Base-by-base conservation (phyloP, 139 green algal genomes). In the Ettlia oleoabundans region DNA sequence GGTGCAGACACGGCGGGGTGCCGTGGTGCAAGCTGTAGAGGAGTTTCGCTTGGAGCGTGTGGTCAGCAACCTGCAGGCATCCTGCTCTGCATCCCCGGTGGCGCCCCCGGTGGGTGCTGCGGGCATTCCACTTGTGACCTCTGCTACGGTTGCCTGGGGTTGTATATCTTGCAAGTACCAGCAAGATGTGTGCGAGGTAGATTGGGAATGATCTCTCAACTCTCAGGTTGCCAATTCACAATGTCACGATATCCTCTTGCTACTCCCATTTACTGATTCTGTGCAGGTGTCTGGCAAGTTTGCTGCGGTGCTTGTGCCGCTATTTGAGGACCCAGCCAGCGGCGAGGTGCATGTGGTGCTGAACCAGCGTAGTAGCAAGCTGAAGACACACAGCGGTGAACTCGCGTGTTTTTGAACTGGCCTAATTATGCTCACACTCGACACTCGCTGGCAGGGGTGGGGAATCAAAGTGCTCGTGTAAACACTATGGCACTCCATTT, bases 341-440 rank as follows among this genome's bases (percentile, higher is more conserved):
- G 82, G 87, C 4, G 55, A 83, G 18, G 74, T 90, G 52, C 81
- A 81, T 5, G 90, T 95, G 9, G 80, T 93, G 62, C 87, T 95
- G 2, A 95, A 92, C 19, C 86, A 88, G 68, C 86, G 90, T 42
- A 83, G 80, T 4, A 43, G 71, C 42, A 80, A 85, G 33, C 82
- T 94, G 18, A 88, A 72, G 4, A 87, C 77, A 4, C 85, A 89
- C 61, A 64, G 76, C 75, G 79, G 84, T 80, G 58, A 71, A 10
- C 13, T 58, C 47, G 47, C n/a, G n/a, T n/a, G n/a, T n/a, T n/a
- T n/a, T n/a, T n/a, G n/a, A n/a, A n/a, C n/a, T n/a, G n/a, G n/a
- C n/a, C n/a, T n/a, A n/a, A n/a, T n/a, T n/a, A n/a, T n/a, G n/a
- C n/a, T n/a, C n/a, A n/a, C n/a, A n/a, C n/a, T n/a, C n/a, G n/a